Conservation (phyloP, 768 basidiomycete species). For the Podaxis sp. region DNA sequence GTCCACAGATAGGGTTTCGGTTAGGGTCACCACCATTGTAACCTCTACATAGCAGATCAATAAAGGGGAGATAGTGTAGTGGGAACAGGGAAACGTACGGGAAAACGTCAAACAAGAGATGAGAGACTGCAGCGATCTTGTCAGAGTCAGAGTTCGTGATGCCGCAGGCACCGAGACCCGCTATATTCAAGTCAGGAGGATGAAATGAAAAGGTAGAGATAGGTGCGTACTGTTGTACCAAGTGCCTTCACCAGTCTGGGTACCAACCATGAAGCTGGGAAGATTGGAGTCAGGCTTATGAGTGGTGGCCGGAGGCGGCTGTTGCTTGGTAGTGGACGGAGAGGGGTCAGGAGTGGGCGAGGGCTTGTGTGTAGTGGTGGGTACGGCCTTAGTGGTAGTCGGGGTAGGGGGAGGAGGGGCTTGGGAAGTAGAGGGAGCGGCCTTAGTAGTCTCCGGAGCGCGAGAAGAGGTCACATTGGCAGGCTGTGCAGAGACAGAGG, state of each 20-base stretch:
- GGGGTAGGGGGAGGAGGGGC: slow-evolving; percentile 15
- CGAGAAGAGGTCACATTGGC: neutral
- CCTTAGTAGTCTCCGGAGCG: slow-evolving; percentile 20
- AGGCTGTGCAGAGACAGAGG: slow-evolving; percentile 18
- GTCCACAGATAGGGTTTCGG: slow-evolving; percentile 68
- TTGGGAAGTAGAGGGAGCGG: slow-evolving; percentile 18
- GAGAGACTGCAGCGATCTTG: slow-evolving; percentile 57
- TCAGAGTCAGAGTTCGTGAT: slow-evolving; percentile 50
- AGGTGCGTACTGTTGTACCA: slow-evolving; percentile 44
- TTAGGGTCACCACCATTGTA: slow-evolving; percentile 66
- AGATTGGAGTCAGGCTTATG: slow-evolving; percentile 13
- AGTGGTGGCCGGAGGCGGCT: slow-evolving; percentile 13
- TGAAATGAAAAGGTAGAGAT: slow-evolving; percentile 2
- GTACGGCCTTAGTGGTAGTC: slow-evolving; percentile 19
- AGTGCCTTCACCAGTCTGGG: slow-evolving; percentile 53
- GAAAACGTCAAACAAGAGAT: slow-evolving; percentile 52
- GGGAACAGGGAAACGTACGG: slow-evolving; percentile 41
- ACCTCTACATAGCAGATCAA: slow-evolving; percentile 35
- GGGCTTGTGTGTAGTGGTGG: slow-evolving; percentile 12
- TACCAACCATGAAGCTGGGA: slow-evolving; percentile 46
- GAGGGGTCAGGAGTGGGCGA: slow-evolving; percentile 15
- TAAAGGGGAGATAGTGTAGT: neutral
- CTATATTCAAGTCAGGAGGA: slow-evolving; percentile 22
- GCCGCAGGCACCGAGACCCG: slow-evolving; percentile 67
- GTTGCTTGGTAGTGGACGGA: slow-evolving; percentile 9